A percentile compares a stretch with the other conserved stretches of the same genome.
phyloP scores from a whole-genome alignment of 495 filamentous ascomycete species.

The Talaromyces trachyspermus region DNA sequence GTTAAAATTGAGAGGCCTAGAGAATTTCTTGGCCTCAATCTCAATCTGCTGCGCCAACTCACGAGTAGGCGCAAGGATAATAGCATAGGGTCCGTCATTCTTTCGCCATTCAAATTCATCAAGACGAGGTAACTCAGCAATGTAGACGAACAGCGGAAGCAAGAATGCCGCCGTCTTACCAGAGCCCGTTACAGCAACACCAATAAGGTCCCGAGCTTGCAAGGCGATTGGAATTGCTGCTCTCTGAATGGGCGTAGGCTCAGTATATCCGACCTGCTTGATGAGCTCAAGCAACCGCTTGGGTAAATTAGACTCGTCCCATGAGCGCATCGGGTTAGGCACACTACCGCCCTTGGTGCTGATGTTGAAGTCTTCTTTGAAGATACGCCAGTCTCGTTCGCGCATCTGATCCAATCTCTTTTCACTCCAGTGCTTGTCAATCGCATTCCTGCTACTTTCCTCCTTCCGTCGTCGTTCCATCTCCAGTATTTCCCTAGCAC shows the following conservation, averaged over 20 bases:
- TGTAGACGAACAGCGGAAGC: conserved; percentile 92
- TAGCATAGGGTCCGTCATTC: conserved; percentile 92
- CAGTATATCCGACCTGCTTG: conserved; percentile 80
- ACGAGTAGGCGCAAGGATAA: conserved; percentile 95
- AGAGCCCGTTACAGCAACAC: conserved; percentile 96
- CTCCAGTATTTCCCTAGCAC: conserved; percentile 76
- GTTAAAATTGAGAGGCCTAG: conserved; percentile 83
- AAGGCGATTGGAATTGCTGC: conserved; percentile 94
- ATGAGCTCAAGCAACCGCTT: conserved; percentile 77
- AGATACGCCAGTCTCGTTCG: conserved; percentile 97
- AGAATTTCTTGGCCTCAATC: conserved; percentile 89
- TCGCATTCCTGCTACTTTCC: conserved; percentile 59
- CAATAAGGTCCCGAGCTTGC: conserved; percentile 89
- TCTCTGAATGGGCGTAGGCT: conserved; percentile 86
- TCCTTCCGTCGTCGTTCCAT: conserved; percentile 78
- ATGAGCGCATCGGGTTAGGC: conserved; percentile 94
- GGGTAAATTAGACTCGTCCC: conserved; percentile 80
- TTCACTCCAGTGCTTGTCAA: conserved; percentile 96
- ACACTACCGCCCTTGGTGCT: conserved; percentile 83
- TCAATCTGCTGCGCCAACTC: conserved; percentile 98
- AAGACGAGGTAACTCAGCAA: conserved; percentile 79
- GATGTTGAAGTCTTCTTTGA: conserved; percentile 99
- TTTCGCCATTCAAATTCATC: conserved; percentile 71
- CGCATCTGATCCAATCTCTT: conserved; percentile 95
- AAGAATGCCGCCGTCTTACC: conserved; percentile 98